Evolutionary conservation across 352 stramenopile species (phyloP).

Genomic region (Globisporangium carolinianum): DNA sequence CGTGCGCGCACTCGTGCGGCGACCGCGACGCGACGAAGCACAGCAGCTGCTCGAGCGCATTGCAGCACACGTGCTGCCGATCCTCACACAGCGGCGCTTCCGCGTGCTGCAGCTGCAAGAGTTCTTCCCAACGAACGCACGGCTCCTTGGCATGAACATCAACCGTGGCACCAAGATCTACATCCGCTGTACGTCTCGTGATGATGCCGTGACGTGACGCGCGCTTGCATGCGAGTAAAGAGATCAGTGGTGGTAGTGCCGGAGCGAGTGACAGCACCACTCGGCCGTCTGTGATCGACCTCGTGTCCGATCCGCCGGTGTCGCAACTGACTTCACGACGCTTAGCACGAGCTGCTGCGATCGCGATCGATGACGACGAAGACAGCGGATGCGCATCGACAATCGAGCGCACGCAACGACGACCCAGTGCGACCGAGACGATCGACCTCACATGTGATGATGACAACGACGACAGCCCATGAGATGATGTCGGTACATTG

Average conservation of each 20-base stretch:
- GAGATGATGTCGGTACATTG: too few relatives aligned
- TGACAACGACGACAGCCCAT: not conserved
- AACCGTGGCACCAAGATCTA: conserved; percentile 69
- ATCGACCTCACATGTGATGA: conserved; percentile 23
- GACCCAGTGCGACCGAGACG: conserved; percentile 5
- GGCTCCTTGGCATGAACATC: conserved; percentile 74
- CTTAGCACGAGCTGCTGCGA: too few relatives aligned
- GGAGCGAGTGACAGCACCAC: not conserved
- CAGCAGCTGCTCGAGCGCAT: conserved; percentile 45
- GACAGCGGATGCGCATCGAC: not conserved
- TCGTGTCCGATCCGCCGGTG: too few relatives aligned
- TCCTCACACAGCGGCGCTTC: conserved; percentile 46
- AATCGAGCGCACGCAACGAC: not conserved
- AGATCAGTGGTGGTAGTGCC: not conserved
- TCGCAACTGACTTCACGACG: too few relatives aligned
- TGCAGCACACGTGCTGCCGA: conserved; percentile 41
- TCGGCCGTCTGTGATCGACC: not conserved
- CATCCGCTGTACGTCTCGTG: conserved; percentile 33
- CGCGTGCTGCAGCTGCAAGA: conserved; percentile 47
- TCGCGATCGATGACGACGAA: conserved; percentile 9
- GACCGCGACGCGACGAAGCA: conserved; percentile 21
- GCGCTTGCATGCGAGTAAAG: not conserved
- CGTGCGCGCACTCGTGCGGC: conserved; percentile 34
- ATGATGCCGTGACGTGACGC: too few relatives aligned
- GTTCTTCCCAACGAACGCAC: conserved; percentile 56